phyloP scores from a whole-genome alignment of 2,329 filamentous ascomycete genomes.

The Epichloe baconii region DNA sequence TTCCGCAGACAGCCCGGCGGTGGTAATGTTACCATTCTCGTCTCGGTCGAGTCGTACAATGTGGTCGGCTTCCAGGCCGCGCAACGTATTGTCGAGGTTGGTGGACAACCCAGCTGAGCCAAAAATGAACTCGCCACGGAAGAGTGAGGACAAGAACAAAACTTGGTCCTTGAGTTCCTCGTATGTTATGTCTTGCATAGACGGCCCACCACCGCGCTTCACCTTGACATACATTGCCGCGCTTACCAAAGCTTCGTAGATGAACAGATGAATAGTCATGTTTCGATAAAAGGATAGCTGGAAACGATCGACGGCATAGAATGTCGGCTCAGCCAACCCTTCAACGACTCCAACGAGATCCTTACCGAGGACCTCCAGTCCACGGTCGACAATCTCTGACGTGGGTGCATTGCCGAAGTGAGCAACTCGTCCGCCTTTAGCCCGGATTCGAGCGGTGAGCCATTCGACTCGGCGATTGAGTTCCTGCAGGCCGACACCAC shows the following conservation, averaged over 20 bases:
- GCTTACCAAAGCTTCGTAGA: constrained; percentile 81
- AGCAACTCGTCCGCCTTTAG: constrained; percentile 82
- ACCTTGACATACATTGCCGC: constrained; percentile 82
- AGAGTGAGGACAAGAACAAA: constrained; percentile 80
- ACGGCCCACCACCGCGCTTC: constrained; percentile 78
- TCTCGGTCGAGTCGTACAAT: constrained; percentile 57
- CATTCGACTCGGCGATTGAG: constrained; percentile 79
- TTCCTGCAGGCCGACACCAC: constrained; percentile 80
- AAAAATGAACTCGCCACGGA: constrained; percentile 95
- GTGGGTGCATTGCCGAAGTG: constrained; percentile 79
- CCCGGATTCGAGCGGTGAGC: constrained; percentile 68
- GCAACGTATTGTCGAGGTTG: constrained; percentile 72
- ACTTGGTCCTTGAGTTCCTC: constrained; percentile 65
- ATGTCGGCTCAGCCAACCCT: constrained; percentile 79
- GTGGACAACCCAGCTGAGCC: constrained; percentile 67
- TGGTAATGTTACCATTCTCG: constrained; percentile 41
- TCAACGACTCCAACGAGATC: constrained; percentile 72
- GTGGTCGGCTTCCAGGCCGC: constrained; percentile 62
- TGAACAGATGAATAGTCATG: constrained; percentile 98
- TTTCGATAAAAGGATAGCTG: constrained; percentile 97
- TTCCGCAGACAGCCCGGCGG: constrained; percentile 59
- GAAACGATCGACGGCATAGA: constrained; percentile 89
- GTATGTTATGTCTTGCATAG: constrained; percentile 67
- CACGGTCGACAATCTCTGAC: constrained; percentile 72
- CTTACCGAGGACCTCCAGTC: constrained; percentile 80